Conservation (phyloP, 2,329 filamentous ascomycete species). For the Neofusicoccum parvum region DNA sequence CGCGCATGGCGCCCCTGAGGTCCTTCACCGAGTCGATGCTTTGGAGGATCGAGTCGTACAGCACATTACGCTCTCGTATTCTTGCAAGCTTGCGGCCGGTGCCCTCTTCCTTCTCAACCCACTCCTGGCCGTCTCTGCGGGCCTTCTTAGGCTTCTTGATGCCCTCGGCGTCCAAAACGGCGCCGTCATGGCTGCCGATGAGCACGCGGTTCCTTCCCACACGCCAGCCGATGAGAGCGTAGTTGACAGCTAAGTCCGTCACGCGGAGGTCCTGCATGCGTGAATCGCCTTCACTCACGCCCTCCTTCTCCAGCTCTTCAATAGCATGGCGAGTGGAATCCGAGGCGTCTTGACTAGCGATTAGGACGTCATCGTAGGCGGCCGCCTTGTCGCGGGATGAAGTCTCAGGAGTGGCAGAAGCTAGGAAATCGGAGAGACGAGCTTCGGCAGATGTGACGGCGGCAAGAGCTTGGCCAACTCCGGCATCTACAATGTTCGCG, state of each 20-base stretch:
- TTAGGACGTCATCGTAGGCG: conserved; percentile 88
- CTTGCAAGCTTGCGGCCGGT: conserved; percentile 75
- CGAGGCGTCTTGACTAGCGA: conserved; percentile 87
- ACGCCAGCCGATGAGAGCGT: conserved; percentile 90
- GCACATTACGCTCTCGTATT: conserved; percentile 80
- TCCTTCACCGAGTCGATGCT: conserved; percentile 89
- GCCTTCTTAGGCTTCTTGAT: conserved; percentile 48
- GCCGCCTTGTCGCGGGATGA: conserved; percentile 70
- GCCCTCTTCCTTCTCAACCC: conserved; percentile 61
- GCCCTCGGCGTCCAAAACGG: conserved; percentile 59
- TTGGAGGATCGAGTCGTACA: conserved; percentile 90
- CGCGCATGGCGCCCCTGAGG: conserved; percentile 84
- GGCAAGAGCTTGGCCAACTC: conserved; percentile 82
- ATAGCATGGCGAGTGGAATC: conserved; percentile 93
- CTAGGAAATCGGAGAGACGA: conserved; percentile 52
- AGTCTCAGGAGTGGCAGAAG: conserved; percentile 44
- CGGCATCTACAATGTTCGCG: conserved; percentile 88
- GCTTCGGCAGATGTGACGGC: conserved; percentile 62
- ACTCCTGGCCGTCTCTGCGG: conserved; percentile 49
- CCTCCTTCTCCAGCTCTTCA: conserved; percentile 83
- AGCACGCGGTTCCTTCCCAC: conserved; percentile 90
- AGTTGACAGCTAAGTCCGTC: conserved; percentile 90
- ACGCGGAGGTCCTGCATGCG: conserved; percentile 93
- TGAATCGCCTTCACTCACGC: conserved; percentile 77
- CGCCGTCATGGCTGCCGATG: conserved; percentile 79